Evolutionary conservation across 2,329 filamentous ascomycete genomes (phyloP).

Genomic region (Berkeleyomyces rouxiae): DNA sequence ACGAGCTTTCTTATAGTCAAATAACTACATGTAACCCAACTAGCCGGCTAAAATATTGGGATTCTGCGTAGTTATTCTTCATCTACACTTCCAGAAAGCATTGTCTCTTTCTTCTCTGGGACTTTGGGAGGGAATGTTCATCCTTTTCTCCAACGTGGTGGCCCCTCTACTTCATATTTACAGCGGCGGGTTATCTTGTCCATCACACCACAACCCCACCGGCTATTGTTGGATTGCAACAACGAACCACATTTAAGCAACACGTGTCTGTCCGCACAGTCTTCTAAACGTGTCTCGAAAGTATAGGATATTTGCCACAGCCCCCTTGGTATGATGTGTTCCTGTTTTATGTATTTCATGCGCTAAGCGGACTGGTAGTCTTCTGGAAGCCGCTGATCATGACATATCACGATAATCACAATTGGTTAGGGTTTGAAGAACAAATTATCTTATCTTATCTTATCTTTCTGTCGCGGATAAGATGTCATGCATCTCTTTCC

Average conservation of each 20-base stretch:
- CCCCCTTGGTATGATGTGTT: background rate
- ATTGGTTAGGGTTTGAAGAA: background rate
- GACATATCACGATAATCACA: background rate
- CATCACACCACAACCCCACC: no score
- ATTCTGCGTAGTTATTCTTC: background rate
- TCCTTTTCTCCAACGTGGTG: no score
- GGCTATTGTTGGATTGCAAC: no score
- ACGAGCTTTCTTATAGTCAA: background rate
- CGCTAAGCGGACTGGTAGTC: background rate
- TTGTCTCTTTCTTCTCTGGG: no score
- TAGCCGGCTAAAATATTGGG: background rate
- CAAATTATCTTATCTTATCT: background rate
- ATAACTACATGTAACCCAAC: background rate
- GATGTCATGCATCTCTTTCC: constrained; percentile 3
- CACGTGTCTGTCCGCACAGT: background rate
- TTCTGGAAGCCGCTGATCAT: background rate
- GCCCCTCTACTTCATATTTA: no score
- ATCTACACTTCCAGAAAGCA: no score
- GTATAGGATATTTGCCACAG: background rate
- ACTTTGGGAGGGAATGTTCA: no score
- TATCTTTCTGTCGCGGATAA: background rate
- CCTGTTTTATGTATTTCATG: background rate
- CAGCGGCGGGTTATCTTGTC: no score
- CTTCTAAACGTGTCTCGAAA: background rate
- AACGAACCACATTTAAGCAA: no score